Conservation (phyloP, 257 asterid genomes). For the Ilex asprella region DNA sequence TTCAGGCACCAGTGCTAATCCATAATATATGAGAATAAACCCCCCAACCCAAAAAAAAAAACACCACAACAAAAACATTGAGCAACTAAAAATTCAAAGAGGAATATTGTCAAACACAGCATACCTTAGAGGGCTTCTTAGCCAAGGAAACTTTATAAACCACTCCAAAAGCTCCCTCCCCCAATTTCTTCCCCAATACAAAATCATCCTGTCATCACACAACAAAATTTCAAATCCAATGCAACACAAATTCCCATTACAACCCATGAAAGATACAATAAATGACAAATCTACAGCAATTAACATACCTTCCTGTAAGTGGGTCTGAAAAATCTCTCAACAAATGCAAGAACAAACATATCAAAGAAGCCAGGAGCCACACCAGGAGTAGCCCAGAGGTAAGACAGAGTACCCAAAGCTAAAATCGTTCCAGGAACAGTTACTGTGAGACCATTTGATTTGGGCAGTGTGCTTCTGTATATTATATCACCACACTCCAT, state of each 20-base stretch:
- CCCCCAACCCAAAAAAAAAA: neutral
- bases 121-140: constrained; percentile 62
- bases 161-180: constrained; percentile 88
- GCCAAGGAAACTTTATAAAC: constrained; percentile 67
- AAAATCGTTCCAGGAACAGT: constrained; percentile 86
- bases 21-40: neutral
- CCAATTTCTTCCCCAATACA: constrained; percentile 90
- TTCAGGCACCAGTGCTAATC: constrained; percentile 9
- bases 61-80: constrained; percentile 7
- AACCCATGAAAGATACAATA: neutral
- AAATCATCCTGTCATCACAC: constrained; percentile 69
- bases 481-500: constrained; percentile 97
- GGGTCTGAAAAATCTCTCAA: constrained; percentile 71
- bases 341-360: constrained; percentile 92
- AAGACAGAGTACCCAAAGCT: constrained; percentile 79
- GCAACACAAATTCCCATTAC: neutral
- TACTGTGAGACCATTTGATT: constrained; percentile 50
- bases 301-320: constrained; percentile 60
- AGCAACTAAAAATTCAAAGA: neutral
- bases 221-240: neutral
- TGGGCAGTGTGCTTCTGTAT: constrained; percentile 89
- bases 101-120: neutral
- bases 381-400: constrained; percentile 98
- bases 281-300: neutral
- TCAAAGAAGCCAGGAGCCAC: constrained; percentile 99